These are phyloP conservation scores for Intubia oerlemansii DNA, from an alignment of 2,329 filamentous ascomycete species.

Conservation along the genomic window DNA sequence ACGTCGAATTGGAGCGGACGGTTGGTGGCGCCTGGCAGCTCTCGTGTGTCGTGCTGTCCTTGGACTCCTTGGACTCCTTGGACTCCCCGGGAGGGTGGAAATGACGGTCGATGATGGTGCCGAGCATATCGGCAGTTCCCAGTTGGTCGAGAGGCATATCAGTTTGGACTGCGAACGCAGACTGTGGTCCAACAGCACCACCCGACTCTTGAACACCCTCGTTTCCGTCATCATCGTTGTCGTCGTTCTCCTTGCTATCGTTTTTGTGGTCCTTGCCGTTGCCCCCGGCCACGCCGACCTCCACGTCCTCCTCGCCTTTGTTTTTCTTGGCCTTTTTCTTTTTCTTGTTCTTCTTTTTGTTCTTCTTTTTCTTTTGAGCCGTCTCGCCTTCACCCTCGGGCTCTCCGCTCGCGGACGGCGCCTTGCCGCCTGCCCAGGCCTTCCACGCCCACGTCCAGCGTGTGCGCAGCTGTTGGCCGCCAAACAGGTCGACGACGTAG, in stretches of 20 bases:
- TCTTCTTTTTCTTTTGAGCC: neutral
- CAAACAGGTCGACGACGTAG: conserved; percentile 3
- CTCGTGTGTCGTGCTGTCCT: too few relatives aligned
- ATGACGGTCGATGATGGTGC: too few relatives aligned
- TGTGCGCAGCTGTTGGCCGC: too few relatives aligned
- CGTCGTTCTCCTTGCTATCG: neutral
- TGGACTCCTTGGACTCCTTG: too few relatives aligned
- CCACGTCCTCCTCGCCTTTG: neutral
- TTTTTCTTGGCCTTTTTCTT: neutral
- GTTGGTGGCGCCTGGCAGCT: too few relatives aligned
- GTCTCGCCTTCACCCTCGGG: neutral
- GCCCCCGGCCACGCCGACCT: neutral
- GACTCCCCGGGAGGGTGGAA: too few relatives aligned
- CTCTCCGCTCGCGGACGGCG: neutral
- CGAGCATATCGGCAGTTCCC: too few relatives aligned
- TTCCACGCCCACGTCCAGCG: too few relatives aligned
- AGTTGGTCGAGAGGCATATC: too few relatives aligned
- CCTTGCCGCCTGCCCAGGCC: neutral
- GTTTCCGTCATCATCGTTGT: neutral
- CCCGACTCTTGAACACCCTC: neutral
- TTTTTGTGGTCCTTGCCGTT: neutral
- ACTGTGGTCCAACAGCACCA: neutral
- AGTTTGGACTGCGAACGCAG: too few relatives aligned
- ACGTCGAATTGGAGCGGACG: too few relatives aligned
- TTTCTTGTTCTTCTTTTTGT: conserved; percentile 1